Conservation (phyloP, 306 rosid species). For the Adenanthera pavonina region DNA sequence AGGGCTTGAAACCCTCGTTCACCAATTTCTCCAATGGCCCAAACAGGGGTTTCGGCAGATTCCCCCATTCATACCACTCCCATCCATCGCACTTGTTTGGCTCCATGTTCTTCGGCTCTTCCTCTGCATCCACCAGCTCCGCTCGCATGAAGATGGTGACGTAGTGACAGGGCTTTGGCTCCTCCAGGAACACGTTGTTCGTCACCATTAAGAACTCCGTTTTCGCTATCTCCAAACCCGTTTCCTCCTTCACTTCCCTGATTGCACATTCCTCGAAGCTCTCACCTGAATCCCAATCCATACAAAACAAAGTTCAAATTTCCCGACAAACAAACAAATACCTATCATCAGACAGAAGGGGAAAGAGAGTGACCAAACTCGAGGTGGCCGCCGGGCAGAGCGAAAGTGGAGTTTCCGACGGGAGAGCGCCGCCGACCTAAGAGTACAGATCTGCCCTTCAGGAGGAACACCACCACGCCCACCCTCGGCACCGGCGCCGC, state of each 20-base stretch:
- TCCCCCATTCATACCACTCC: constrained; percentile 74
- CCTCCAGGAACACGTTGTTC: constrained; percentile 52
- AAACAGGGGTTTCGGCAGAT: constrained; percentile 70
- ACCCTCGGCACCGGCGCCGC: constrained; percentile 55
- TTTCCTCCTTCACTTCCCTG: constrained; percentile 85
- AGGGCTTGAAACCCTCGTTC: constrained; percentile 62
- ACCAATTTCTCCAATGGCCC: constrained; percentile 66
- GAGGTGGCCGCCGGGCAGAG: constrained; percentile 66
- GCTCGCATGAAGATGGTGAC: constrained; percentile 67
- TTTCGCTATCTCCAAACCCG: constrained; percentile 56
- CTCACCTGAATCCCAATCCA: constrained; percentile 55
- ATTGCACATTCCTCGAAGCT: constrained; percentile 74
- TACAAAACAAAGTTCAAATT: neutral
- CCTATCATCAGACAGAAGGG: too few relatives aligned
- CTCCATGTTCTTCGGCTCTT: constrained; percentile 61
- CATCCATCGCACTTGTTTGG: constrained; percentile 78
- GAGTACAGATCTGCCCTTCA: constrained; percentile 49
- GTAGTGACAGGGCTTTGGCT: constrained; percentile 62
- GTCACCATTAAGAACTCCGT: constrained; percentile 59
- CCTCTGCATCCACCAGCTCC: constrained; percentile 37
- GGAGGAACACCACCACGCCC: constrained; percentile 59
- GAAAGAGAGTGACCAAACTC: constrained; percentile 50
- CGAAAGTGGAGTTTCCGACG: constrained; percentile 53
- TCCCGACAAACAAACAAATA: constrained; percentile 5
- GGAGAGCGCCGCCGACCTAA: constrained; percentile 59